Base-by-base conservation (phyloP, 169 alveolate genomes). In the Eimeria brunetti region DNA sequence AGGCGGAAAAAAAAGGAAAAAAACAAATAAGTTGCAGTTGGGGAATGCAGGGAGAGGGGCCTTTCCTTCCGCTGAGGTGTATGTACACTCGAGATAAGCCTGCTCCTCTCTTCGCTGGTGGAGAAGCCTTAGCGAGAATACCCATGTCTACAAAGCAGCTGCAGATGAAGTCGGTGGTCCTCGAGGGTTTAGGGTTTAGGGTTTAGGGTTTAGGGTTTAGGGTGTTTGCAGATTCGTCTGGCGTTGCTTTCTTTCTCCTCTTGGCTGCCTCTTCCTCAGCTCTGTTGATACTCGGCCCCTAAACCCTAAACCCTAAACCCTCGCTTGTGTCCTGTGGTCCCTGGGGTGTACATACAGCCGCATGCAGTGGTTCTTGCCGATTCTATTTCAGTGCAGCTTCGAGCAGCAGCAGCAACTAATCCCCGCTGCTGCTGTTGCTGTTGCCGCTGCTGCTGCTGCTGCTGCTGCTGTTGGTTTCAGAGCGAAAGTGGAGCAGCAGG, bases 111-210 rank as follows among this genome's bases (percentile, higher is more conserved):
- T 12, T 36, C 60, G 86, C 62, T 7, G 24, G 33, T 38, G 36
- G 36, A 11, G 16, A 30, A 46, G 58, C 24, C 41, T 20, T 51
- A 5, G 51, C 89, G 64, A 8, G 71, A 36, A 80, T 80, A 3
- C 89, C 89, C 44, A 41, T 80, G 14, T 49, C 89, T 6, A 80
- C 71, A 44, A 80, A 51, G 49, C 89, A 80, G 69, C 89, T 80
- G 36, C 44, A 80, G 69, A 80, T 44, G 46, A 69, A 41, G 81
- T 69, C 81, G 36, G 81, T 36, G n/a, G n/a, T n/a, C n/a, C 27
- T 8, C 67, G 8, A 58, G 67, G 27, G 67, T 58, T 58, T 58
- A 58, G 67, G n/a, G 67, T 58, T 58, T 58, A 58, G 67, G 67
- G 67, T 58, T 58, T 12, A 58, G 20, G n/a, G 20, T 58, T 58